Evolutionary conservation across 345 rosid genomes (phyloP).

Genomic region (Arabidopsis suecica): DNA sequence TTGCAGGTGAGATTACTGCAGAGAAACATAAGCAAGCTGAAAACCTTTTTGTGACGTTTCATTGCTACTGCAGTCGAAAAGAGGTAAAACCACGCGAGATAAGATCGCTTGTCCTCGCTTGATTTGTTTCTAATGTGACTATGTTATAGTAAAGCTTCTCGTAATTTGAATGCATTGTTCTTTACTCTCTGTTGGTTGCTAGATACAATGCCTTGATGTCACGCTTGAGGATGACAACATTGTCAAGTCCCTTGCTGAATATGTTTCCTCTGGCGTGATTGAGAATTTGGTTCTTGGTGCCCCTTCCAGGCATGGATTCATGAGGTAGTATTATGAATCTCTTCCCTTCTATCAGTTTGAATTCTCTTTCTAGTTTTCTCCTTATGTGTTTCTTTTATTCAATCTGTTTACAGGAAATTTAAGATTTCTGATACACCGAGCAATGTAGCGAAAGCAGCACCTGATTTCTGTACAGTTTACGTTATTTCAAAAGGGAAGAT

Average conservation of each 20-base stretch:
- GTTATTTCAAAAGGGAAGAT: conserved; percentile 80
- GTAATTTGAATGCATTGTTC: not conserved
- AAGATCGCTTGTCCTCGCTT: conserved; percentile 5
- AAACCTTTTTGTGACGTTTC: conserved; percentile 78
- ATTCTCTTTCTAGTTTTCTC: not conserved
- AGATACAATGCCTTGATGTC: conserved; percentile 74
- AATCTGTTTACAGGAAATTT: conserved; percentile 57
- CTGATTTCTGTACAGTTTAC: conserved; percentile 86
- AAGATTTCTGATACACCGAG: conserved; percentile 67
- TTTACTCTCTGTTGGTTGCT: conserved; percentile 11
- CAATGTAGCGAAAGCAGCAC: conserved; percentile 64
- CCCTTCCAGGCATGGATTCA: conserved; percentile 70
- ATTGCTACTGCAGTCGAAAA: conserved; percentile 87
- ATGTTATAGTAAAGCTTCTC: not conserved
- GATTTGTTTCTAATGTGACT: not conserved
- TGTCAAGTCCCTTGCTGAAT: conserved; percentile 73
- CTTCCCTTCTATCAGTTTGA: not conserved
- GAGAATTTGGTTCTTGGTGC: conserved; percentile 86
- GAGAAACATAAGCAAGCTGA: conserved; percentile 55
- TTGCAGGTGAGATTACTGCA: conserved; percentile 30
- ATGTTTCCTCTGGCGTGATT: conserved; percentile 67
- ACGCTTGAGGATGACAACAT: conserved; percentile 68
- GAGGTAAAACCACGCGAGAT: conserved; percentile 50
- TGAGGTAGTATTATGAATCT: conserved; percentile 53
- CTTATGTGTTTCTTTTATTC: conserved; percentile 6